A percentile compares a stretch with the other conserved stretches of the same genome.
Evolutionary conservation across 2,329 filamentous ascomycete genomes (phyloP).

Genomic region (Biscogniauxia marginata): DNA sequence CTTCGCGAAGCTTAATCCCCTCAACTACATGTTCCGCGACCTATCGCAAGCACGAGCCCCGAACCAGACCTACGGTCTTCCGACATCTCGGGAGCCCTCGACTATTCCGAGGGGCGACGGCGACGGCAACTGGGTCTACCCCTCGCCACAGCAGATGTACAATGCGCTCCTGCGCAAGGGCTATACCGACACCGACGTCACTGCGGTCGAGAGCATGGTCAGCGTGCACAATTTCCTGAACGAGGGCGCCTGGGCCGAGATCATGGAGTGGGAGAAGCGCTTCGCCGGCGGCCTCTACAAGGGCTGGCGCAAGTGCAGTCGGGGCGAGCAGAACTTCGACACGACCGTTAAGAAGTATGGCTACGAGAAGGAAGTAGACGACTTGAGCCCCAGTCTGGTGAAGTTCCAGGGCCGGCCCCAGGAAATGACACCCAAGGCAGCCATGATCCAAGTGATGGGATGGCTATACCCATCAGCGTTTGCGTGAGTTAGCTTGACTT

Average conservation of each 20-base stretch:
- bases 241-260: constrained; percentile 95
- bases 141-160: constrained; percentile 99
- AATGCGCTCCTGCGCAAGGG: constrained; percentile 96
- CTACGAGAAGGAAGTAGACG: constrained; percentile 52
- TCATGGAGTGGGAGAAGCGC: constrained; percentile 87
- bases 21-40: constrained; percentile 94
- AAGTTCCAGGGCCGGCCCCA: constrained; percentile 87
- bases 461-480: constrained; percentile 78
- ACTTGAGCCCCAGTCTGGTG: constrained; percentile 68
- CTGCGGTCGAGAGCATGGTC: constrained; percentile 95
- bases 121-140: constrained; percentile 91
- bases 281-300: constrained; percentile 71
- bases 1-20: constrained; percentile 59
- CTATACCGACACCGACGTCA: constrained; percentile 89
- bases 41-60: constrained; percentile 77
- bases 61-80: constrained; percentile 70
- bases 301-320: constrained; percentile 72
- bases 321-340: constrained; percentile 66
- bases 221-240: constrained; percentile 98
- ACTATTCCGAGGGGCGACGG: constrained; percentile 87
- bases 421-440: constrained; percentile 89
- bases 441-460: constrained; percentile 77
- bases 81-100: constrained; percentile 77
- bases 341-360: constrained; percentile 36
- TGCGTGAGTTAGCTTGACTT: constrained; percentile 57